Base-by-base conservation (phyloP, 1,284 basidiomycete species). In the Malassezia sympodialis region DNA sequence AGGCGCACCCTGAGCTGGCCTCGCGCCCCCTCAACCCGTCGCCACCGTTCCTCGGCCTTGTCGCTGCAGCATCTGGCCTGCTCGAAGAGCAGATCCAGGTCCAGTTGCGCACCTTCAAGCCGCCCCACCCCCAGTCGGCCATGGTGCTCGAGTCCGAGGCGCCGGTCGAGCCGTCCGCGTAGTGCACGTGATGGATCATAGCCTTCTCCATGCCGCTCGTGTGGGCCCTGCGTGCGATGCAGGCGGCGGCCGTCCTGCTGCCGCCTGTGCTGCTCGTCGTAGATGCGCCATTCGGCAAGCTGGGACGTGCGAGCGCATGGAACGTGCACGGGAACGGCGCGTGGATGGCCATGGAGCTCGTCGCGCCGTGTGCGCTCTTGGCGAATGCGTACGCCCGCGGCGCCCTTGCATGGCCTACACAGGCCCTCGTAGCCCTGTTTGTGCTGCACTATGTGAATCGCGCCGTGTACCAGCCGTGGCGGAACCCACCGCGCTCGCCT, bases 1-100 rank as follows among this genome's bases (percentile, higher is more conserved):
- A 99, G 79, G 90, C 94, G 0, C 93, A 99, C 72, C 93, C 93
- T 3, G 93, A 99, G 76, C 93, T 99, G 79, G 96, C 91, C 78
- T 93, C 93, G 19, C 84, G 93, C n/a, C 93, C 93, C 2, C 80
- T 99, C 49, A 98, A 99, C 78, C 94, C 93, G 0, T 94, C 90
- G 0, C 93, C 93, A 3, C 86, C 90, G 0, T 98, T 96, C 84
- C 84, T 99, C 32, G 94, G 94, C 14, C 86, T 99, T 72, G 82
- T 99, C 39, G 85, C 93, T 2, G 90, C 94, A 0, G 80, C 93
- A 0, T 85, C 84, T 35, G 83, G 84, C 0, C 31, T 61, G 53
- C 80, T 98, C 12, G 78, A 82, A 28, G 86, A 89, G 72, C 88
- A 96, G 75, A 71, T 91, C 27, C 80, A 79, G 48, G 69, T 77